Percentiles rank a stretch among this genome's conserved stretches.
These are phyloP conservation scores for Cystobasidium onofrii DNA, from an alignment of 768 basidiomycete genomes.

Conservation along the genomic window DNA sequence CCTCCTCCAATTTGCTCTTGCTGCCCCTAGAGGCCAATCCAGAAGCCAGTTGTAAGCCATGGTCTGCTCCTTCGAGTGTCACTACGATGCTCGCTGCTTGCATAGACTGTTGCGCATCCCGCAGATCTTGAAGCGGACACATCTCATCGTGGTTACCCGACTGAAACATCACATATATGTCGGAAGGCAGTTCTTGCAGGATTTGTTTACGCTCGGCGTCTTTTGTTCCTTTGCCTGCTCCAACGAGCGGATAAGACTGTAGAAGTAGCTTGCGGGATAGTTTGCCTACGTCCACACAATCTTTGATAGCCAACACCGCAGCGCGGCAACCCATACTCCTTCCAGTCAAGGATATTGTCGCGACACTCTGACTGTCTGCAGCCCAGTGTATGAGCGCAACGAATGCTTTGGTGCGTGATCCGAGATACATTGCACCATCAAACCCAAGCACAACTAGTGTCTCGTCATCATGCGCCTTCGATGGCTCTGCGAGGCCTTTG, in stretches of 20 bases:
- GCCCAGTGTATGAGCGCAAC: background rate
- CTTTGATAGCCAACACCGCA: background rate
- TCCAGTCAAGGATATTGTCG: background rate
- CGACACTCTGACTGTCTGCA: background rate
- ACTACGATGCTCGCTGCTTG: background rate
- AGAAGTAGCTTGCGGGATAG: background rate
- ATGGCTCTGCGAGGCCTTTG: background rate
- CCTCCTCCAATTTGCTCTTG: background rate
- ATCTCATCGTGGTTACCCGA: constrained; percentile 10
- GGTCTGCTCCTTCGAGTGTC: background rate
- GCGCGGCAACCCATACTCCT: constrained; percentile 28
- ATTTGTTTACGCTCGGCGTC: constrained; percentile 17
- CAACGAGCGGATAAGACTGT: constrained; percentile 7
- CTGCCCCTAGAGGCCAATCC: background rate
- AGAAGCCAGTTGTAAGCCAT: background rate
- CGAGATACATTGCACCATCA: constrained; percentile 1
- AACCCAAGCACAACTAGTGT: constrained; percentile 1
- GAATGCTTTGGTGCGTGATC: background rate
- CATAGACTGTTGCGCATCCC: background rate
- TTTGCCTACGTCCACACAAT: background rate
- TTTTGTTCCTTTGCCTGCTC: constrained; percentile 7
- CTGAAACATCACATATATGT: background rate
- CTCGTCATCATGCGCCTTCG: background rate
- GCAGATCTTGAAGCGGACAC: background rate
- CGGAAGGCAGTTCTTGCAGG: background rate